Evolutionary conservation across 805 yeast genomes (phyloP).

Genomic region (Candida broadrunensis): DNA sequence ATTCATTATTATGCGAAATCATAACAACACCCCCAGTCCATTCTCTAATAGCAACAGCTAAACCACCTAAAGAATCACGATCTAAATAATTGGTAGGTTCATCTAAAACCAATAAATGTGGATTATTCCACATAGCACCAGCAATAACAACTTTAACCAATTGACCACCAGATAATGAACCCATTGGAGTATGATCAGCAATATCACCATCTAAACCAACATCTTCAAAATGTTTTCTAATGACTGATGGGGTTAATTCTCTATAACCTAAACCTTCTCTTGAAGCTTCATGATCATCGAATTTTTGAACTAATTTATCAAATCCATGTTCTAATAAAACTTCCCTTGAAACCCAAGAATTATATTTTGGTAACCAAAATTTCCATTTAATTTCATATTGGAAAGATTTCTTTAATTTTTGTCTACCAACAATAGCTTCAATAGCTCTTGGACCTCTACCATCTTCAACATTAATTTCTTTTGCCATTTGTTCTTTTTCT

Average conservation of each 20-base stretch:
- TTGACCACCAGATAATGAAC: conserved; percentile 97
- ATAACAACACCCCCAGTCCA: conserved; percentile 98
- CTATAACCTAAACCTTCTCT: conserved; percentile 47
- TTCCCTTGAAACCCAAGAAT: conserved; percentile 91
- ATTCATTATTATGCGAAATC: conserved; percentile 97
- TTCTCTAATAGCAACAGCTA: conserved; percentile 96
- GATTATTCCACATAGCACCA: conserved; percentile 99
- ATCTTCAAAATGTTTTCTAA: conserved; percentile 94
- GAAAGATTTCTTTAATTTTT: conserved; percentile 92
- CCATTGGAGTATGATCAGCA: conserved; percentile 97
- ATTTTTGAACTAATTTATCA: conserved; percentile 41
- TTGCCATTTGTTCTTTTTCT: conserved; percentile 73
- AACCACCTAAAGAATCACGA: conserved; percentile 96
- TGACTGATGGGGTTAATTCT: conserved; percentile 77
- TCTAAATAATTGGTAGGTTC: conserved; percentile 98
- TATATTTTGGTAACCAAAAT: conserved; percentile 82
- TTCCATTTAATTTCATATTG: conserved; percentile 95
- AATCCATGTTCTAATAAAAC: conserved; percentile 63
- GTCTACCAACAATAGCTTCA: conserved; percentile 97
- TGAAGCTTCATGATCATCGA: conserved; percentile 48
- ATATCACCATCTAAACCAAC: conserved; percentile 97
- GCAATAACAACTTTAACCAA: conserved; percentile 97
- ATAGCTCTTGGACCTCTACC: conserved; percentile 85
- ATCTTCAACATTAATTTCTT: conserved; percentile 76
- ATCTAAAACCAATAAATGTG: conserved; percentile 91